Evolutionary conservation across 2,329 filamentous ascomycete genomes (phyloP).

Genomic region (Fusarium domesticum): DNA sequence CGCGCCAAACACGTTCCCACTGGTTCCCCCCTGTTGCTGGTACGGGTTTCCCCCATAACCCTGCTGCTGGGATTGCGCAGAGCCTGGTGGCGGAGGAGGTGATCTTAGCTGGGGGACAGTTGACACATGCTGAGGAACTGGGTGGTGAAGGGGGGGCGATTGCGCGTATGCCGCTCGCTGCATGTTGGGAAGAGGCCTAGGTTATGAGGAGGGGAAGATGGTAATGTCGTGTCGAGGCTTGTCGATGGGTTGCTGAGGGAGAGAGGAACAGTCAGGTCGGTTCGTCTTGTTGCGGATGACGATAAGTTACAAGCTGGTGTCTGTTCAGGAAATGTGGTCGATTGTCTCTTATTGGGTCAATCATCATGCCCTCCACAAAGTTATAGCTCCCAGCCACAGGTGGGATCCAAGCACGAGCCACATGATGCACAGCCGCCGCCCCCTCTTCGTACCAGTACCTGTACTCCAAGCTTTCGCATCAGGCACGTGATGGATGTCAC

Average conservation of each 20-base stretch:
- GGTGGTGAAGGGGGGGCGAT: conserved; percentile 93
- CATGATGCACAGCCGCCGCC: background rate
- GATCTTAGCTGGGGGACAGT: conserved; percentile 96
- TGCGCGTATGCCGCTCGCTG: conserved; percentile 82
- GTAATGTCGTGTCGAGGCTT: too few relatives aligned
- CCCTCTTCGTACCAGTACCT: background rate
- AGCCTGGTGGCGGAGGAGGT: conserved; percentile 74
- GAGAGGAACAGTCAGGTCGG: too few relatives aligned
- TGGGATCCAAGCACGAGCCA: conserved; percentile 8
- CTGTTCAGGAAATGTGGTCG: conserved; percentile 38
- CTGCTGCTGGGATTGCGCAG: conserved; percentile 63
- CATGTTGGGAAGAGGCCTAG: conserved; percentile 59
- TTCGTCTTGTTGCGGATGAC: conserved; percentile 11
- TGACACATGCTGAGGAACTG: conserved; percentile 96
- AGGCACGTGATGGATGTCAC: conserved; percentile 22
- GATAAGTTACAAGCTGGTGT: conserved; percentile 24
- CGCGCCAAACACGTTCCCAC: conserved; percentile 59
- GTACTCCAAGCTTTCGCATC: too few relatives aligned
- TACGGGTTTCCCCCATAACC: conserved; percentile 70
- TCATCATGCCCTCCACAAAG: conserved; percentile 22
- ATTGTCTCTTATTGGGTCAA: conserved; percentile 28
- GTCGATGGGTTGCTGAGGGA: too few relatives aligned
- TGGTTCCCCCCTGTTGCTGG: conserved; percentile 58
- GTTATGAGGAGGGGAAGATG: too few relatives aligned
- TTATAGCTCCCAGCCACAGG: conserved; percentile 6